Evolutionary conservation across 805 yeast genomes (phyloP), one percentile per base, ranked within the genome.

Genomic region (Danielia oregonensis): DNA sequence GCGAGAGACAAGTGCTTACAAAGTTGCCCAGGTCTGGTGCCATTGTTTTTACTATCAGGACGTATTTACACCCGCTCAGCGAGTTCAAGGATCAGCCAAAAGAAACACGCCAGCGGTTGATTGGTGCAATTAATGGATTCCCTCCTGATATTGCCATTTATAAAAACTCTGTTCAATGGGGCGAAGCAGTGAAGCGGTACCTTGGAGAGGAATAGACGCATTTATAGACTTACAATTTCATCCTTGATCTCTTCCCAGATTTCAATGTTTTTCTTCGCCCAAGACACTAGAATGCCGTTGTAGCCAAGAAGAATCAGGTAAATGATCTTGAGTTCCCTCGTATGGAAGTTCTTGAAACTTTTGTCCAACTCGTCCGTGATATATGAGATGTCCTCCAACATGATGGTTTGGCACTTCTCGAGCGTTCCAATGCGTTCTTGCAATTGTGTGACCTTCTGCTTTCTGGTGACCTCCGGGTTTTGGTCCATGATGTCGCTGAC

Each of bases 251-350:
- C 84, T 39, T 75, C 77, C 86, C 86, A 81, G 24, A 74, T 67
- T 44, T 79, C 84, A 27, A 78, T 57, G 50, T 81, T 80, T 59
- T 78, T 77, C 48, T 67, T 69, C 4, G 85, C 83, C 87, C 87
- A 81, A 36, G 72, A 75, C 19, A 77, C 58, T 23, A 81, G 70
- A 35, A 76, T 73, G 23, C 72, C 58, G 34, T 79, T 70, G 49
- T 78, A 81, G 12, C 76, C 72, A 27, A 59, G 36, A 36, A 80
- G 62, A 43, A 79, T 76, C 31, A 63, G 63, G 40, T 68, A 68
- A 32, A 80, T 66, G 29, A 76, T 74, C 26, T 67, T 68, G 36
- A 75, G 67, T 42, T 76, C 78, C 27, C 66, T 60, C 24, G 46
- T 47, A 40, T 76, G 76, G 51, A 78, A 80, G 26, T 67, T 55